Base-by-base conservation (phyloP, 2,329 filamentous ascomycete species). In the Penicillium sclerotiorum region DNA sequence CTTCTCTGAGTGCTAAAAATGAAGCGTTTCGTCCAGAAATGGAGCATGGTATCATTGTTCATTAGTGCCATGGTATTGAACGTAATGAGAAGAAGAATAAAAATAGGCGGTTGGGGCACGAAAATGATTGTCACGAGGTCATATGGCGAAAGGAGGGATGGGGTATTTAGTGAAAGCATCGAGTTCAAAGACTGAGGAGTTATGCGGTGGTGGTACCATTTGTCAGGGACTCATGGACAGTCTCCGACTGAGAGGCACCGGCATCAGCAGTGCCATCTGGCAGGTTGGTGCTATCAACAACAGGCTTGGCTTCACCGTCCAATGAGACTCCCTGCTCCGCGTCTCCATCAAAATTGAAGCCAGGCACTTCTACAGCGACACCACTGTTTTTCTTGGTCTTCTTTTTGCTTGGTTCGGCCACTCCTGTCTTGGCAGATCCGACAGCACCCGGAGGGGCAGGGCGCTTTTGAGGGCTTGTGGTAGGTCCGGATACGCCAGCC, bases 361-460 rank as follows among this genome's bases (percentile, higher is more conserved):
- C 54, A 11, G 55, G 52, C 46, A 67, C 56, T 18, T 65, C 67
- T 11, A 67, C 48, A 12, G 64, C 55, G 7, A 58, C 52, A 7
- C 69, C 69, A 44, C 66, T 70, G 50, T 71, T 73, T 56, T 74
- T 74, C 56, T 74, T 74, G 13, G 61, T 49, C 47, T 73, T 74
- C 52, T 75, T 73, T 60, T 74, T 74, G 53, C 67, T 73, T 9
- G 72, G 69, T 49, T 75, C 68, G 12, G 60, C 55, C 5, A 51
- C 42, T 3, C 61, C 59, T 13, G 51, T 18, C 54, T 73, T 70
- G 25, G 60, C 47, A 30, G 58, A 55, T 33, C 54, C 53, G 33
- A 65, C 22, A 23, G 54, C 55, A 20, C 58, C 55, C 3, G 68
- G 53, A 5, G 70, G 67, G 17, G 64, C 60, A 11, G 70, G 63